Evolutionary conservation across 345 rosid species (phyloP).

Genomic region (Melaleuca quinquenervia): DNA sequence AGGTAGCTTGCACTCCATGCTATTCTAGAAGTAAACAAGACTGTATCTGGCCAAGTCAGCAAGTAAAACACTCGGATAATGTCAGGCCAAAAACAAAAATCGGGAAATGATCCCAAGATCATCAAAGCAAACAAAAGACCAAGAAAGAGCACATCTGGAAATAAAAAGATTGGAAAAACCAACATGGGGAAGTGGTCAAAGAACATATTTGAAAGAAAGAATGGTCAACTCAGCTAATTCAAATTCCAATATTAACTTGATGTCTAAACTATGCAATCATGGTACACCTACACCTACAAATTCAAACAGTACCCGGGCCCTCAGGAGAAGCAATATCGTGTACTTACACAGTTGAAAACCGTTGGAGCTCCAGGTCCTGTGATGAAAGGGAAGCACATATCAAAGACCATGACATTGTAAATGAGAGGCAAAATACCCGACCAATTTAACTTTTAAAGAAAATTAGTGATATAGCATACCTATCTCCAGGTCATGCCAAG

Average conservation of each 20-base stretch:
- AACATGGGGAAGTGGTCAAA: neutral
- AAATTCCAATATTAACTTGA: neutral
- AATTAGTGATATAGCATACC: conserved; percentile 8
- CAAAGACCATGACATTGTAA: neutral
- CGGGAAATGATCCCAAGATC: neutral
- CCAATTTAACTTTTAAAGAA: neutral
- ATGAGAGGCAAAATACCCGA: neutral
- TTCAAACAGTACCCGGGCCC: neutral
- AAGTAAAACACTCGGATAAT: neutral
- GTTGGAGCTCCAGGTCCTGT: conserved; percentile 91
- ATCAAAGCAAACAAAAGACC: neutral
- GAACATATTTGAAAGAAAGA: neutral
- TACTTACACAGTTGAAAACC: conserved; percentile 71
- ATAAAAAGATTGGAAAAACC: neutral
- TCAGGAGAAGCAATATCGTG: neutral
- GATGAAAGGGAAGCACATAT: neutral
- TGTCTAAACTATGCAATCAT: neutral
- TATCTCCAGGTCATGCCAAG: conserved; percentile 56
- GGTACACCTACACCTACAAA: neutral
- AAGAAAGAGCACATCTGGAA: neutral
- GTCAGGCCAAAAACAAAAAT: neutral
- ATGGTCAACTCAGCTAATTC: neutral
- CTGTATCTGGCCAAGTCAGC: neutral
- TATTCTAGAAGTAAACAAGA: neutral
- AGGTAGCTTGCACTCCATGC: neutral